Conservation (phyloP, 2,329 filamentous ascomycete genomes). For the Cladosporium sp. region DNA sequence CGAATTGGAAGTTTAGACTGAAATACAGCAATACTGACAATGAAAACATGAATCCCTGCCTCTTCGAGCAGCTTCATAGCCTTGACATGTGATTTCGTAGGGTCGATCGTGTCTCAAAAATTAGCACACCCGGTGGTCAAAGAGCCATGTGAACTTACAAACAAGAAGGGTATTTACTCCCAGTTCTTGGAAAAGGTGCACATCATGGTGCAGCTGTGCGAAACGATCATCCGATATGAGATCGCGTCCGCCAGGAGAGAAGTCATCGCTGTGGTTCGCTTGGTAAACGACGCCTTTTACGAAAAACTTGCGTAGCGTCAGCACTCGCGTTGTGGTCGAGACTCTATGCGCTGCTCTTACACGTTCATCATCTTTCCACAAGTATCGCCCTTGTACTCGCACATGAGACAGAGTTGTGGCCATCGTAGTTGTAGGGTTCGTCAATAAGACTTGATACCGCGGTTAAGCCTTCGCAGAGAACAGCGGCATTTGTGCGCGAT, state of each 20-base stretch:
- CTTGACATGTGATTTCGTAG: constrained; percentile 17
- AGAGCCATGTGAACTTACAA: not conserved
- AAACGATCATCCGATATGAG: not conserved
- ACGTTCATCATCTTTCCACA: not conserved
- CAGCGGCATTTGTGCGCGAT: not conserved
- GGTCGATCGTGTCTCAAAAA: constrained; percentile 20
- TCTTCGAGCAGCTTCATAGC: constrained; percentile 25
- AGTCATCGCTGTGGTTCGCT: not conserved
- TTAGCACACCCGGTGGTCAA: not conserved
- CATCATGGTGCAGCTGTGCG: not conserved
- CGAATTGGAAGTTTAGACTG: too few relatives aligned
- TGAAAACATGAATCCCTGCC: constrained; percentile 23
- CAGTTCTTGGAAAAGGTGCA: not conserved
- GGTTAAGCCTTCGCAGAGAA: not conserved
- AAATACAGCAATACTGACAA: constrained; percentile 10
- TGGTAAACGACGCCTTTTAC: constrained; percentile 6
- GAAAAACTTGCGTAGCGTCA: not conserved
- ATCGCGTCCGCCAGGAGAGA: not conserved
- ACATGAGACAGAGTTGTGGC: not conserved
- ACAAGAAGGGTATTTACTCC: not conserved
- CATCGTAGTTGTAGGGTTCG: not conserved
- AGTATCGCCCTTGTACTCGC: not conserved
- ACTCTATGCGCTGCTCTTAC: not conserved
- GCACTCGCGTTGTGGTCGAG: too few relatives aligned
- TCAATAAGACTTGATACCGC: not conserved